Evolutionary conservation across 768 basidiomycete genomes (phyloP), one percentile per base, ranked within the genome.

Genomic region (Exidia glandulosa): DNA sequence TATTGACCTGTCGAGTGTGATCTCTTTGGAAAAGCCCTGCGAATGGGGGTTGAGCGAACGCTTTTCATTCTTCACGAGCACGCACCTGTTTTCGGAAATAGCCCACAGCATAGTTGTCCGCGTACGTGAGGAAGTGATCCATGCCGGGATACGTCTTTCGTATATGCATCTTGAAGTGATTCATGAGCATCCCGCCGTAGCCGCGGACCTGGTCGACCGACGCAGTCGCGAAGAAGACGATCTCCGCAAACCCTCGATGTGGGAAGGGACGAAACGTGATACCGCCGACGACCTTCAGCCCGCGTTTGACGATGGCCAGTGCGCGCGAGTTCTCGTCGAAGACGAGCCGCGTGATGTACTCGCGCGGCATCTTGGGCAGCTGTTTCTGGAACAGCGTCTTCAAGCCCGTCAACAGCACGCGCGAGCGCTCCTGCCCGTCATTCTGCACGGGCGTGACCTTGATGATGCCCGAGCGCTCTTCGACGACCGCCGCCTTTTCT

Each of bases 141-240:
- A 97, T 90, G 45, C 81, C 81, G 0, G 92, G 88, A 68, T 93
- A 91, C 10, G 85, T 81, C 61, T 80, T 77, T 62, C 86, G 85
- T 64, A 97, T 87, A 72, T 97, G 90, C 50, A 88, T 86, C 74
- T 98, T 98, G 79, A 93, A 92, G 71, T 96, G 87, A 70, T 97
- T 94, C 95, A 99, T 99, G 41, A 99, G 79, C 81, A 97, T 92
- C 32, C 90, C 90, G 52, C 96, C 96, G 66, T 99, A 99, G 13
- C 96, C 95, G 94, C 97, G 64, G 25, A 94, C 92, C 77, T 99
- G 95, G 72, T 95, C 94, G 5, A 89, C 90, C 32, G 90, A 93
- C 30, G 93, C 90, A 6, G 95, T 95, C 0, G 96, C 96, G 69
- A 97, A 98, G 74, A 99, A 99, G 6, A 96, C 94, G 67, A 99